Conservation (phyloP, 257 asterid genomes). For the Primulina huaijiensis region DNA sequence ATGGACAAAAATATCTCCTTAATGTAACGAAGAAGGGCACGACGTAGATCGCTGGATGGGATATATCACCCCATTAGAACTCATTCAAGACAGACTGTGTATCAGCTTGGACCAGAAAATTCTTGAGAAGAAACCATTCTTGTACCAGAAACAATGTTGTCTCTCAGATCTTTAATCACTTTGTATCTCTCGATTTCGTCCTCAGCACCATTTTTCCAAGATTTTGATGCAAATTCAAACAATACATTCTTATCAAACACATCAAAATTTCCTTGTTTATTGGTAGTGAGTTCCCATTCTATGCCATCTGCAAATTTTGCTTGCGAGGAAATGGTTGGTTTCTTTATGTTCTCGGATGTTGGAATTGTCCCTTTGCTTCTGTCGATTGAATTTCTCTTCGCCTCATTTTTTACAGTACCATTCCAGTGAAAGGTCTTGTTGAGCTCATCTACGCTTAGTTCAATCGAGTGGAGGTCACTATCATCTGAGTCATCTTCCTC, state of each 20-base stretch:
- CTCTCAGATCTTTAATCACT: constrained; percentile 82
- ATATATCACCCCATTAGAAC: too few species aligned
- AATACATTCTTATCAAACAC: constrained; percentile 33
- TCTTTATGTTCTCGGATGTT: constrained; percentile 29
- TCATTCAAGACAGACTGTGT: not conserved
- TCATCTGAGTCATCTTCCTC: not conserved
- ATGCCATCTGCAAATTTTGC: constrained; percentile 44
- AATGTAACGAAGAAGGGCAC: not conserved
- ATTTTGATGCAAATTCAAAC: constrained; percentile 48
- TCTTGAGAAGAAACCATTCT: constrained; percentile 26
- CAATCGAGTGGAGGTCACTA: constrained; percentile 59
- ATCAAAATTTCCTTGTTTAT: constrained; percentile 35
- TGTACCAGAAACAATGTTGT: constrained; percentile 73
- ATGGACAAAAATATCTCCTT: not conserved
- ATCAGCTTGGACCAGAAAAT: not conserved
- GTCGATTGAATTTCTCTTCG: not conserved
- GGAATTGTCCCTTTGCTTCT: not conserved
- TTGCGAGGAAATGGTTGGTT: constrained; percentile 38
- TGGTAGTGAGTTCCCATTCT: constrained; percentile 52
- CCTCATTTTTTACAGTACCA: constrained; percentile 25
- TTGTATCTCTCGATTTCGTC: constrained; percentile 84
- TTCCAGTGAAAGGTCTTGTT: constrained; percentile 61
- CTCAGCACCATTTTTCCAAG: constrained; percentile 57
- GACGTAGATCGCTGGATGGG: not conserved
- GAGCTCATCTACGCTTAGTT: constrained; percentile 49